Conservation (phyloP, 345 rosid genomes). For the Ricinus communis region DNA sequence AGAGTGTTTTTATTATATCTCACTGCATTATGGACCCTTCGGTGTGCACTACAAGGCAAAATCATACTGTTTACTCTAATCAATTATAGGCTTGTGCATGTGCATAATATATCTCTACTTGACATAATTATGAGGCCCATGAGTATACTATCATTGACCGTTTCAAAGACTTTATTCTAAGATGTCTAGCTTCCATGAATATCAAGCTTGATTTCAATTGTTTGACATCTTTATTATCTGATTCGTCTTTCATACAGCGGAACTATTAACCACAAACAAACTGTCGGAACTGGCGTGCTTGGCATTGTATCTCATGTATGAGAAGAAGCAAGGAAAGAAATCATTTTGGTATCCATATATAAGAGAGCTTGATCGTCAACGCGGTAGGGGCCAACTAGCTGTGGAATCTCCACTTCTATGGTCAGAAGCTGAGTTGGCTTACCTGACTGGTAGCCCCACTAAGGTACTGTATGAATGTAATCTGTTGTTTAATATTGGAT, state of each 20-base stretch:
- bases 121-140: neutral
- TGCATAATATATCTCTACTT: neutral
- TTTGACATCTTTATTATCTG: conserved; percentile 2
- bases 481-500: conserved; percentile 8
- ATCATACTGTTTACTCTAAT: neutral
- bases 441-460: conserved; percentile 88
- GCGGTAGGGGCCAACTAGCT: conserved; percentile 91
- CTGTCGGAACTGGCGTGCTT: conserved; percentile 90
- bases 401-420: conserved; percentile 94
- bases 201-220: neutral
- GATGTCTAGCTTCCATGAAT: neutral
- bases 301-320: conserved; percentile 95
- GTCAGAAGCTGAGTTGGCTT: conserved; percentile 84
- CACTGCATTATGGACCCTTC: too few relatives aligned
- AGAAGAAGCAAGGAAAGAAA: conserved; percentile 92
- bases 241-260: conserved; percentile 51
- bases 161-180: too few relatives aligned
- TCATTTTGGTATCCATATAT: conserved; percentile 96
- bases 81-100: neutral
- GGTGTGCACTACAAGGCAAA: neutral
- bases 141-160: neutral
- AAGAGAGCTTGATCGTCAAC: conserved; percentile 95
- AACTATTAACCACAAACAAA: conserved; percentile 83
- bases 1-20: neutral
- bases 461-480: conserved; percentile 47